Percentiles rank a stretch among this genome's conserved stretches.
Conservation (phyloP, 768 basidiomycete genomes). For the Leccinum aurantiacum region DNA sequence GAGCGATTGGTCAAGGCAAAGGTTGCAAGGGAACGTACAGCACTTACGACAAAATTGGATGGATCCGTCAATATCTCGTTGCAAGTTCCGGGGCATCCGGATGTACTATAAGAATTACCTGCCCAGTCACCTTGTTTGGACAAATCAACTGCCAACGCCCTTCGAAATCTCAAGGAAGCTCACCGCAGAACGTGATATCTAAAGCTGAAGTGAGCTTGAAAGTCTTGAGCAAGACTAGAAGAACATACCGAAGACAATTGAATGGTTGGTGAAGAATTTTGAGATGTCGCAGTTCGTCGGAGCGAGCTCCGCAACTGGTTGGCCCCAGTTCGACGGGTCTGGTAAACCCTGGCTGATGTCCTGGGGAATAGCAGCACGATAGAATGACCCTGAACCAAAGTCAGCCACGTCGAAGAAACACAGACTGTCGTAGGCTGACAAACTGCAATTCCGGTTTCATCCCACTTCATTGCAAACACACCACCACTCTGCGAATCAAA, state of each 20-base stretch:
- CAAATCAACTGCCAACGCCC: slow-evolving; percentile 6
- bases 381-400: slow-evolving; percentile 67
- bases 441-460: slow-evolving; percentile 68
- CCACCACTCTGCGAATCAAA: slow-evolving; percentile 83
- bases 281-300: slow-evolving; percentile 56
- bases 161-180: slow-evolving; percentile 17
- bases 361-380: slow-evolving; percentile 69
- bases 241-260: slow-evolving; percentile 69
- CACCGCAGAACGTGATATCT: slow-evolving; percentile 87
- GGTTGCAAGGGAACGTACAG: not conserved
- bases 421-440: slow-evolving; percentile 45
- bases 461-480: slow-evolving; percentile 90
- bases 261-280: slow-evolving; percentile 64
- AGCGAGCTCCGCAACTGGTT: slow-evolving; percentile 60
- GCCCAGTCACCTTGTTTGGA: slow-evolving; percentile 71
- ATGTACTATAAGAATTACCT: slow-evolving; percentile 74
- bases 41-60: slow-evolving; percentile 64
- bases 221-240: slow-evolving; percentile 1
- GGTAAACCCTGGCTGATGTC: slow-evolving; percentile 65
- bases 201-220: slow-evolving; percentile 16
- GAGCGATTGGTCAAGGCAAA: slow-evolving; percentile 4
- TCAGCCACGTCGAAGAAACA: slow-evolving; percentile 4
- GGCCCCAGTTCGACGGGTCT: slow-evolving; percentile 66
- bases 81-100: slow-evolving; percentile 76
- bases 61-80: slow-evolving; percentile 62